Evolutionary conservation across 1,284 basidiomycete species (phyloP), one percentile per base, ranked within the genome.

Genomic region (Hypsizygus ulmarius): DNA sequence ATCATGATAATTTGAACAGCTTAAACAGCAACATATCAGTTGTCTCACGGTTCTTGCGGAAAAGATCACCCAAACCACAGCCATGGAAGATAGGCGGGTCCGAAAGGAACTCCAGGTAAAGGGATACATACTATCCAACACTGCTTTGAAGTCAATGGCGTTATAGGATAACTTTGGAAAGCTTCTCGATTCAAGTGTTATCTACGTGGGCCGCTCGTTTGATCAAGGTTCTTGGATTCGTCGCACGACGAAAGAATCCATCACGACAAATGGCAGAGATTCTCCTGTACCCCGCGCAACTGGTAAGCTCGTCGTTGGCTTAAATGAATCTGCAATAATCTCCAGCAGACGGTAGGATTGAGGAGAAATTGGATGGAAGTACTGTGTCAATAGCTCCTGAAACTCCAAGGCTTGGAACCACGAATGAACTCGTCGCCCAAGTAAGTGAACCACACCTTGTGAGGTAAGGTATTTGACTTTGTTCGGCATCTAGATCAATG

Each of bases 81-180:
- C 92, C 0, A 77, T 96, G 63, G 96, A 98, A 51, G 96, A 99
- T 65, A 79, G 84, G 14, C 79, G 90, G 15, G 72, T 94, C 46
- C 81, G 90, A n/a, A 89, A 93, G 59, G 96, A 99, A 52, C 71
- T 98, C 12, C 93, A 96, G 73, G 87, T 83, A 56, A 12, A 18
- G 27, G 28, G n/a, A 18, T 32, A 2, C 9, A 43, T 34, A 9
- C 21, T 9, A 6, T 9, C 14, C 9, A 29, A 11, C 15, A 21
- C 46, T 7, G 4, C 15, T 14, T 18, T 16, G 19, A 14, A 49
- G 5, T 41, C n/a, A 27, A 16, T 10, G 10, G 28, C 21, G 8
- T 34, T 33, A 4, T 50, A 89, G 79, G 96, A 99, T 51, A 85
- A 80, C 0, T 95, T 90, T 59, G 79, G 82, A 34, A 95, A 91